These are phyloP conservation scores for Pugionium cornutum DNA, from an alignment of 345 rosid species.

Conservation along the genomic window DNA sequence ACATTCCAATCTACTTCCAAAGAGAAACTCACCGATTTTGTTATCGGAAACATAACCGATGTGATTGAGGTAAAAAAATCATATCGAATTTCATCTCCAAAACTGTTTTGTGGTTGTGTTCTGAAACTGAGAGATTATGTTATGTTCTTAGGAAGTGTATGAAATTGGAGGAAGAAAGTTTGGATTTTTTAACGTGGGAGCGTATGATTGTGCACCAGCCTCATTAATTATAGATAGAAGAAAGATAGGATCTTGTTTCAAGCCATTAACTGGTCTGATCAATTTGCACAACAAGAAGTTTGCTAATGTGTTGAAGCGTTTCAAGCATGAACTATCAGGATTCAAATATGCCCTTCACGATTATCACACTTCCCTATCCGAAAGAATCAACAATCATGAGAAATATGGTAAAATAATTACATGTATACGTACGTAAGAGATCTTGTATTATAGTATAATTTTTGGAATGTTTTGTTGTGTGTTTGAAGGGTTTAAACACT, in stretches of 20 bases:
- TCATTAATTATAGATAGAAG: conserved; percentile 1
- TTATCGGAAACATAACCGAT: conserved; percentile 39
- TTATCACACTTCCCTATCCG: conserved; percentile 21
- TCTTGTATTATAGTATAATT: no score
- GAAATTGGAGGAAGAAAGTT: conserved; percentile 51
- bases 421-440: no score
- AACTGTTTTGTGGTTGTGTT: not conserved
- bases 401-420: conserved; percentile 39
- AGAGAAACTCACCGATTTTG: conserved; percentile 34
- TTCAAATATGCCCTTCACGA: conserved; percentile 42
- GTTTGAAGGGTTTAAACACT: conserved; percentile 33
- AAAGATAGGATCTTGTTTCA: conserved; percentile 28
- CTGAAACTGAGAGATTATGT: not conserved
- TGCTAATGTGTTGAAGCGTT: conserved; percentile 15
- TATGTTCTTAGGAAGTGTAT: conserved; percentile 42
- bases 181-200: conserved; percentile 38
- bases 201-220: conserved; percentile 39
- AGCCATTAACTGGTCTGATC: conserved; percentile 26
- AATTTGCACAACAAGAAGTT: conserved; percentile 39
- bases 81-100: not conserved
- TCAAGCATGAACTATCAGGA: conserved; percentile 37
- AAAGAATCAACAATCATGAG: conserved; percentile 42
- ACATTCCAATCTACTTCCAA: conserved; percentile 20
- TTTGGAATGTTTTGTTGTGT: not conserved
- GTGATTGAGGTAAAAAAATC: conserved; percentile 41